Evolutionary conservation across 352 stramenopile species (phyloP), one percentile per base, ranked within the genome.

Genomic region (Elongisporangium anandrum): DNA sequence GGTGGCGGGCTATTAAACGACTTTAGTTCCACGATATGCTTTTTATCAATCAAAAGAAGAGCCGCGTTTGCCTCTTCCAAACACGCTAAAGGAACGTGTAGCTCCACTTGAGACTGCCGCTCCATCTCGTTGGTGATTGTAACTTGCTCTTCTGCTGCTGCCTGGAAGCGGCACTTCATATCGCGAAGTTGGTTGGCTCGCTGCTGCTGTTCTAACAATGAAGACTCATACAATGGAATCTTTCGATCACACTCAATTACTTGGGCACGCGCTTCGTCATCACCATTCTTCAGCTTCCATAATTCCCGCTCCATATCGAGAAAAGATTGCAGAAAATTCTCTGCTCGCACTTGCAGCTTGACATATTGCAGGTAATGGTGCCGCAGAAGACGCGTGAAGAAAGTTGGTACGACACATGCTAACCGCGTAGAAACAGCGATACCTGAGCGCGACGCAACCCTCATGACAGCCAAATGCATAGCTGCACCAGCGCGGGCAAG

Each of bases 11-110:
- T 90, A 13, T 78, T 85, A 41, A 93, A 93, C 56, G 84, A 91
- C 64, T 93, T 93, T 69, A 93, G 89, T 65, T 93, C 84, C 24
- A 89, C 68, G 26, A 93, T 88, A 52, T 91, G 83, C 1, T 78
- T 74, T 56, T 85, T 79, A 45, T 93, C 81, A 19, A 93, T 79
- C 34, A 85, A 57, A 20, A 87, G 29, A 2, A 93, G 63, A 0
- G 78, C 75, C 0, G 63, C 61, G 48, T 91, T 90, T 9, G 84
- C 84, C 48, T 93, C 81, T 19, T 91, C 79, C 8, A 93, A 67
- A 26, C 74, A 86, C 26, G 66, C 68, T 52, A 92, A 74, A 0
- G 81, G 81, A 3, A 81, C 77, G 20, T 75, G 66, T 9, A 93
- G 68, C 52, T 92, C 84, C 2, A 57, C 54, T 41, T 88, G 70